Percentiles rank a stretch among this genome's conserved stretches.
phyloP scores from a whole-genome alignment of 345 rosid genomes.

The Citropsis articulata region DNA sequence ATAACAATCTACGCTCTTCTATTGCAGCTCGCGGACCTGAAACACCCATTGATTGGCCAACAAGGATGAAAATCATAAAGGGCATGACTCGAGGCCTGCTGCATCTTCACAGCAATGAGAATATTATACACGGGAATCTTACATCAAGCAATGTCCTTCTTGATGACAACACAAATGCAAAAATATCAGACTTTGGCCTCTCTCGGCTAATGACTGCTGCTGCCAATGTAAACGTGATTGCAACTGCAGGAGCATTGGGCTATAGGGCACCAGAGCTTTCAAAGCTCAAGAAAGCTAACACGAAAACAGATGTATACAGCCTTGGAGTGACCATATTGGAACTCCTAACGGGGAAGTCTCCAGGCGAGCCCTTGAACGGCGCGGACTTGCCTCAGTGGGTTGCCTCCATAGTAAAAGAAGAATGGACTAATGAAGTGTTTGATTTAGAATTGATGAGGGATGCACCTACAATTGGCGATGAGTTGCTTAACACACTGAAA shows the following conservation, averaged over 20 bases:
- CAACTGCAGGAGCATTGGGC: conserved; percentile 79
- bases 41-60: conserved; percentile 62
- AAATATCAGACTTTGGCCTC: conserved; percentile 75
- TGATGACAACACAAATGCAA: conserved; percentile 48
- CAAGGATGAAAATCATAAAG: conserved; percentile 64
- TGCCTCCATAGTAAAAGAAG: conserved; percentile 89
- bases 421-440: conserved; percentile 90
- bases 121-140: conserved; percentile 76
- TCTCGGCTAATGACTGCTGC: conserved; percentile 73
- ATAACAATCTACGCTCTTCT: neutral
- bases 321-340: conserved; percentile 83
- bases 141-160: conserved; percentile 79
- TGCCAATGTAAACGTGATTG: conserved; percentile 74
- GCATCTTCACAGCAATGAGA: conserved; percentile 68
- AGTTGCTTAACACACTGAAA: conserved; percentile 77
- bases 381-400: conserved; percentile 96
- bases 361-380: conserved; percentile 71
- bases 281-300: conserved; percentile 76
- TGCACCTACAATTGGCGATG: conserved; percentile 63
- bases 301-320: conserved; percentile 81
- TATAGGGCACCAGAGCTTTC: conserved; percentile 93
- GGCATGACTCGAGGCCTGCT: conserved; percentile 68
- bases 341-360: conserved; percentile 88
- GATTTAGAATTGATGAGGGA: conserved; percentile 86
- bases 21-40: conserved; percentile 81